A percentile compares a stretch with the other conserved stretches of the same genome.
phyloP scores from a whole-genome alignment of 306 rosid species.

The Sindora glabra region DNA sequence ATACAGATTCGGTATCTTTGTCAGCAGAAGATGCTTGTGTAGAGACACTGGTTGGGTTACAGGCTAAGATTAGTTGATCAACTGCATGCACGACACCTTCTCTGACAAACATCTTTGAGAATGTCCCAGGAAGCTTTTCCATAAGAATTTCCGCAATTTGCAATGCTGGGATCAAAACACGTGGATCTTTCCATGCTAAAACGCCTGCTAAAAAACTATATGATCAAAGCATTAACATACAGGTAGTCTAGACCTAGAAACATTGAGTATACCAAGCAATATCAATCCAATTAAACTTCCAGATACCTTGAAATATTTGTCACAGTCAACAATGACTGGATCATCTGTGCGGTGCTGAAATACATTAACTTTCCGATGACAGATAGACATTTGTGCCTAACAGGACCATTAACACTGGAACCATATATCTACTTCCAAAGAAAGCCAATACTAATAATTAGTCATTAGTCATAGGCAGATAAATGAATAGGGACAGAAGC shows the following conservation, averaged over 20 bases:
- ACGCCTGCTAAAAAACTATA: constrained; percentile 91
- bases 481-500: background rate
- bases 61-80: constrained; percentile 78
- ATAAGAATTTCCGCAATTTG: constrained; percentile 96
- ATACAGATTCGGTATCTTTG: constrained; percentile 60
- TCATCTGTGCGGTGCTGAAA: constrained; percentile 94
- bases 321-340: constrained; percentile 64
- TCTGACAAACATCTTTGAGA: constrained; percentile 85
- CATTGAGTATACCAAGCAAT: constrained; percentile 3
- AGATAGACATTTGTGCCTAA: constrained; percentile 90
- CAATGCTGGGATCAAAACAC: constrained; percentile 80
- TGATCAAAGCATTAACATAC: constrained; percentile 17
- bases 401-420: constrained; percentile 94
- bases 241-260: constrained; percentile 3
- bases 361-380: constrained; percentile 92
- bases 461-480: background rate
- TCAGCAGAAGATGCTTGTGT: constrained; percentile 54
- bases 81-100: constrained; percentile 98
- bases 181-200: constrained; percentile 97
- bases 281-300: background rate
- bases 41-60: constrained; percentile 43
- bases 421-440: constrained; percentile 73
- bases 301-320: constrained; percentile 89
- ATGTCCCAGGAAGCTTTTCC: constrained; percentile 88
- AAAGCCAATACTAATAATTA: constrained; percentile 5